Conservation (phyloP, 2,329 filamentous ascomycete genomes). For the Epichloe coenophiala region DNA sequence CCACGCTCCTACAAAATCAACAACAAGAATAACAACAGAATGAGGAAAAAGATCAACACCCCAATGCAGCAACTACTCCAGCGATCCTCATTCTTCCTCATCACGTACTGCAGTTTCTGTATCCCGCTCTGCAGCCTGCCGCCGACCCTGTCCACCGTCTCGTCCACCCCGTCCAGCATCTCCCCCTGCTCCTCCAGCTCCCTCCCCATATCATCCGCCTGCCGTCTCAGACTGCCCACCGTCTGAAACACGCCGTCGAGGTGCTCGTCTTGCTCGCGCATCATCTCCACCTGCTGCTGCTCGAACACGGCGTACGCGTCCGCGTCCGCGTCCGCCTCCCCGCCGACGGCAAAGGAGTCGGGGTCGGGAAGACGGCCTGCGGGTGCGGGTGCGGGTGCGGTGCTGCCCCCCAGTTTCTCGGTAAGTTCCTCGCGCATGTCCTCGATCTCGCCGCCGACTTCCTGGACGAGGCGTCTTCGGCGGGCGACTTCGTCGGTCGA, state of each 20-base stretch:
- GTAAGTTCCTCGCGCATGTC: constrained; percentile 76
- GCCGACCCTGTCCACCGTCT: constrained; percentile 72
- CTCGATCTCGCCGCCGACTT: constrained; percentile 79
- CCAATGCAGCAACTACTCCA: constrained; percentile 84
- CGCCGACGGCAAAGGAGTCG: constrained; percentile 42
- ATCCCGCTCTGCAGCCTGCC: constrained; percentile 76
- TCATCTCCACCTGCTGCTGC: constrained; percentile 75
- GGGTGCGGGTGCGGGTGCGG: constrained; percentile 11
- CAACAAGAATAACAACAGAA: constrained; percentile 72
- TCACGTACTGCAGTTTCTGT: constrained; percentile 72
- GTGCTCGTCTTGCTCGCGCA: constrained; percentile 88
- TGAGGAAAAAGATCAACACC: constrained; percentile 74
- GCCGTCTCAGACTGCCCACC: constrained; percentile 76
- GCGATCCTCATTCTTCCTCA: constrained; percentile 79
- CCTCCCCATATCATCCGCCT: constrained; percentile 90
- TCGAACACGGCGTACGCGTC: constrained; percentile 75
- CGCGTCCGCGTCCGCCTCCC: constrained; percentile 47
- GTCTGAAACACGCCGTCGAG: constrained; percentile 87
- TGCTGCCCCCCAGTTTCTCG: constrained; percentile 34
- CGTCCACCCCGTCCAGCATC: constrained; percentile 77
- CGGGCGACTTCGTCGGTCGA: constrained; percentile 70
- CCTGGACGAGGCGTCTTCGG: constrained; percentile 68
- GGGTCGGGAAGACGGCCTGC: constrained; percentile 34
- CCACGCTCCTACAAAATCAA: constrained; percentile 34
- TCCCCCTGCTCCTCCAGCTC: constrained; percentile 89